A percentile compares a stretch with the other conserved stretches of the same genome.
phyloP scores from a whole-genome alignment of 352 stramenopile species.

The Phytophthora pluvialis region DNA sequence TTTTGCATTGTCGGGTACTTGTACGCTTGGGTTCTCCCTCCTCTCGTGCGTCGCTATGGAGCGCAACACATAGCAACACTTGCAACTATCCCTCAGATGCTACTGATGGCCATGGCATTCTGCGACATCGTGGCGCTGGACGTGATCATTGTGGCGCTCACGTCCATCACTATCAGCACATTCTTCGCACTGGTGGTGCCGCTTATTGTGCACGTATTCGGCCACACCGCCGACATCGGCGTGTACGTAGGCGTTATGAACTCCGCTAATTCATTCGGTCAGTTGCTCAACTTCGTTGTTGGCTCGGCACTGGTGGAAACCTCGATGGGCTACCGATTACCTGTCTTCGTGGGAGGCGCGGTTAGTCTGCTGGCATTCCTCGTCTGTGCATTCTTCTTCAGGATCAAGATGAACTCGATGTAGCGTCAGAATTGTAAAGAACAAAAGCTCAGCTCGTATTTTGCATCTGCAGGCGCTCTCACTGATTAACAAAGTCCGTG shows the following conservation, averaged over 20 bases:
- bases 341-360: constrained; percentile 50
- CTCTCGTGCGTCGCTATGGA: constrained; percentile 44
- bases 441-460: too few species aligned
- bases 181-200: constrained; percentile 60
- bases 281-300: constrained; percentile 60
- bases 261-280: constrained; percentile 55
- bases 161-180: constrained; percentile 48
- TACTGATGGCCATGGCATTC: constrained; percentile 57
- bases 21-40: constrained; percentile 51
- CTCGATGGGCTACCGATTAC: constrained; percentile 45
- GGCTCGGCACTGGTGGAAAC: constrained; percentile 53
- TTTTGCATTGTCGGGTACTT: constrained; percentile 52
- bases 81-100: constrained; percentile 43
- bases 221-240: constrained; percentile 44
- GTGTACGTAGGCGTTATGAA: constrained; percentile 64
- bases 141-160: constrained; percentile 48
- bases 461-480: too few species aligned
- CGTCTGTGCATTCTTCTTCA: constrained; percentile 42
- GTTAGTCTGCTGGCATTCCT: constrained; percentile 46
- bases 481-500: not conserved
- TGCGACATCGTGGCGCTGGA: constrained; percentile 38
- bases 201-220: constrained; percentile 55
- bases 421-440: constrained; percentile 14
- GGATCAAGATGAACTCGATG: constrained; percentile 50
- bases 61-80: constrained; percentile 44